These are phyloP conservation scores for Thyridium curvatum DNA, from an alignment of 2,329 filamentous ascomycete genomes.

Conservation along the genomic window DNA sequence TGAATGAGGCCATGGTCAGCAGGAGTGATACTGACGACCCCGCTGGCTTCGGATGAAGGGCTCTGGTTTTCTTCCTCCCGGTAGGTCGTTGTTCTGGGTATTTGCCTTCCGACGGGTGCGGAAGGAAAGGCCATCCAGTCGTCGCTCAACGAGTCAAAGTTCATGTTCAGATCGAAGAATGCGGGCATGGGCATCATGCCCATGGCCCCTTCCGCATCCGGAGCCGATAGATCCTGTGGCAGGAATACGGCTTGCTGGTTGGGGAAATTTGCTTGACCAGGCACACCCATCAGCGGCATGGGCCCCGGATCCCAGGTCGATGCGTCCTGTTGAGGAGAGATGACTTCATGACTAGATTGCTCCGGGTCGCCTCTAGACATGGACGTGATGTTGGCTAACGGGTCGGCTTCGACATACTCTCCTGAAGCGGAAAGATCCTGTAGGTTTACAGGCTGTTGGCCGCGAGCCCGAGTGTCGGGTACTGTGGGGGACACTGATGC, in stretches of 20 bases:
- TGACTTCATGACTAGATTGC: too few species aligned
- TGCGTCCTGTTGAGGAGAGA: too few species aligned
- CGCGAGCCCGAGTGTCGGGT: too few species aligned
- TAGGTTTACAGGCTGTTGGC: too few species aligned
- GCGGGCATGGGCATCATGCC: slow-evolving; percentile 3
- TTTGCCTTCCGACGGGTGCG: slow-evolving; percentile 2
- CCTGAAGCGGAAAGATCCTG: too few species aligned
- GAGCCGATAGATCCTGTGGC: background rate
- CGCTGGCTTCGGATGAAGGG: slow-evolving; percentile 4
- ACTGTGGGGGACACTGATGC: too few species aligned
- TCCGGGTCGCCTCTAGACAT: too few species aligned
- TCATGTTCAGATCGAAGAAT: slow-evolving; percentile 14
- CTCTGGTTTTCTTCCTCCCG: background rate
- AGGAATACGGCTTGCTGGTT: slow-evolving; percentile 1
- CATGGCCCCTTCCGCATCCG: too few species aligned
- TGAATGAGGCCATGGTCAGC: slow-evolving; percentile 13
- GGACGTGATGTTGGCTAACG: too few species aligned
- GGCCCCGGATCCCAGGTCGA: too few species aligned
- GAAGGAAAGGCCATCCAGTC: slow-evolving; percentile 10
- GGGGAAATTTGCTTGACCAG: slow-evolving; percentile 2
- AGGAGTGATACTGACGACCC: slow-evolving; percentile 6
- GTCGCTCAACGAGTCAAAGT: slow-evolving; percentile 10
- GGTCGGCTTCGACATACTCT: too few species aligned
- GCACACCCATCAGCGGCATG: too few species aligned
- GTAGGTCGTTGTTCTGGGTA: background rate